These are phyloP conservation scores for Phytophthora hybrid DNA, from an alignment of 352 stramenopile species.

Conservation along the genomic window DNA sequence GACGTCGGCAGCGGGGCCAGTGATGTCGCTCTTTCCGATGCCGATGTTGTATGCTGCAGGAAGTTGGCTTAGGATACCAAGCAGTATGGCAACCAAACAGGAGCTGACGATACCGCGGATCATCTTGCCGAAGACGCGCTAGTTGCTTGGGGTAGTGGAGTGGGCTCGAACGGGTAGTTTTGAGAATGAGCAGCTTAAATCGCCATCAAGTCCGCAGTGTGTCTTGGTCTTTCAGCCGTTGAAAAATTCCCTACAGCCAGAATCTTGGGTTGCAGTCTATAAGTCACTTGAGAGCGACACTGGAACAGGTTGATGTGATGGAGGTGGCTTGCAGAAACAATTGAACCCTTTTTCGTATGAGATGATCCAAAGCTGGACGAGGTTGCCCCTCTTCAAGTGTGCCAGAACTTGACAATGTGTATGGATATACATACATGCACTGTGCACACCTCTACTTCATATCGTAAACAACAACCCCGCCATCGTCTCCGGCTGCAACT, in stretches of 20 bases:
- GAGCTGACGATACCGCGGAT: neutral
- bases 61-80: slow-evolving; percentile 1
- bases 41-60: slow-evolving; percentile 46
- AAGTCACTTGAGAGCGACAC: neutral
- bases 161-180: neutral
- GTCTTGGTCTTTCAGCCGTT: neutral
- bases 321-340: neutral
- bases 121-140: neutral
- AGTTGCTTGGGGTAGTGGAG: neutral
- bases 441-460: slow-evolving; percentile 37
- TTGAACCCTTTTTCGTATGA: too few relatives aligned
- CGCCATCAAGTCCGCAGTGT: neutral
- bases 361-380: too few relatives aligned
- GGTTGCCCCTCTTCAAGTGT: too few relatives aligned
- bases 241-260: neutral
- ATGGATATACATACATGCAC: neutral
- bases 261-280: neutral
- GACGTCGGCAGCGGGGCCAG: slow-evolving; percentile 57
- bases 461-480: slow-evolving; percentile 82
- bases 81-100: slow-evolving; percentile 1
- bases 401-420: too few relatives aligned
- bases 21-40: slow-evolving; percentile 67
- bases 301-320: neutral
- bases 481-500: slow-evolving; percentile 84
- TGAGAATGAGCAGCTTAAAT: neutral